phyloP scores from a whole-genome alignment of 169 alveolate species.

The Plasmodium malariae region DNA sequence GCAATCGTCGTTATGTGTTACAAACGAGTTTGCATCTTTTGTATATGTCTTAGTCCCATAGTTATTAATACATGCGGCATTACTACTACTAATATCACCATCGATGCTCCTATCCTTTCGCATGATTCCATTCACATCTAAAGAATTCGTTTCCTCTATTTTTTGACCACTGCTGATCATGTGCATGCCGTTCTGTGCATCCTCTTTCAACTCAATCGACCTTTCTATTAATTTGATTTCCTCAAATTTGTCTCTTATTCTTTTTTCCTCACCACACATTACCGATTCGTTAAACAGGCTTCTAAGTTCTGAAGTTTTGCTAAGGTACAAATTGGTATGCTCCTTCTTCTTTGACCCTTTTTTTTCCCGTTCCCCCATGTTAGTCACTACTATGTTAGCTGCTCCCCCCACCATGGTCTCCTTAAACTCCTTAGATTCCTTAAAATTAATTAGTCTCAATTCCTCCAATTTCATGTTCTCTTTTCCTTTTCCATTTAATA shows the following conservation, averaged over 20 bases:
- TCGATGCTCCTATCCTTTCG: too few species aligned
- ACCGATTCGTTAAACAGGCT: constrained; percentile 28
- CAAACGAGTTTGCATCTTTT: too few species aligned
- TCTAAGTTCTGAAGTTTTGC: too few species aligned
- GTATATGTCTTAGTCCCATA: too few species aligned
- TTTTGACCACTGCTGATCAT: neutral
- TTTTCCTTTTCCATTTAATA: neutral
- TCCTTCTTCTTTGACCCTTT: neutral
- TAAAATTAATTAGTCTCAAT: neutral
- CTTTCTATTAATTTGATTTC: constrained; percentile 41
- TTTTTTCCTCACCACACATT: constrained; percentile 25
- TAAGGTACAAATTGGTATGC: neutral
- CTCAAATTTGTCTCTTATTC: constrained; percentile 48
- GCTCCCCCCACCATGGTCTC: neutral
- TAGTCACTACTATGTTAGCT: neutral
- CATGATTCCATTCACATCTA: too few species aligned
- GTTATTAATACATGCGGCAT: too few species aligned
- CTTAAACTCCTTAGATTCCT: neutral
- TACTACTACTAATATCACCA: too few species aligned
- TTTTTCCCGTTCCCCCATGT: neutral
- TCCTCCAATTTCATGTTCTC: constrained; percentile 1
- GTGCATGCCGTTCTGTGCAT: neutral
- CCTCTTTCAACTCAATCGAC: constrained; percentile 3
- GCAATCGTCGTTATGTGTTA: too few species aligned
- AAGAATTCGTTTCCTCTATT: neutral